Evolutionary conservation across 768 basidiomycete genomes (phyloP).

Genomic region (Boletus sensibilis): DNA sequence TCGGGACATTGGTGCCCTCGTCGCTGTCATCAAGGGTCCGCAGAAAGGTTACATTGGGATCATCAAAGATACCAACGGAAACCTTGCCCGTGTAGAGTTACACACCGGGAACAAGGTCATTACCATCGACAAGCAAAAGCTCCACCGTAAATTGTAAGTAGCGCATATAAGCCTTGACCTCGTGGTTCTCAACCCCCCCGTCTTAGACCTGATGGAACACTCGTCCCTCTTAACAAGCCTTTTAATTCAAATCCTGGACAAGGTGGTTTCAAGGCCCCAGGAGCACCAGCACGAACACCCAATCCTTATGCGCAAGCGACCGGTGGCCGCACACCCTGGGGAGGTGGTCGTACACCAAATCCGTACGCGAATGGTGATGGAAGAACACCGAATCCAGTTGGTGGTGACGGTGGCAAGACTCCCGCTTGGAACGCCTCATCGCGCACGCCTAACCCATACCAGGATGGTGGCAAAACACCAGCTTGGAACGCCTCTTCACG

Average conservation of each 20-base stretch:
- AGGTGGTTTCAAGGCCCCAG: slow-evolving; percentile 34
- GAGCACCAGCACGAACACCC: slow-evolving; percentile 43
- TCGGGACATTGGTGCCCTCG: slow-evolving; percentile 74
- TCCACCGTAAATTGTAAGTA: slow-evolving; percentile 70
- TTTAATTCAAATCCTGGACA: slow-evolving; percentile 21
- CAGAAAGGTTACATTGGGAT: slow-evolving; percentile 89
- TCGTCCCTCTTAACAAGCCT: slow-evolving; percentile 49
- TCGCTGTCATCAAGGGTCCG: slow-evolving; percentile 81
- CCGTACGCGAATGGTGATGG: slow-evolving; percentile 60
- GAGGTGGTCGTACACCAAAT: slow-evolving; percentile 58
- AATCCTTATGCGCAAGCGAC: slow-evolving; percentile 46
- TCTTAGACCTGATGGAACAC: slow-evolving; percentile 54
- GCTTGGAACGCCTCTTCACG: slow-evolving; percentile 49
- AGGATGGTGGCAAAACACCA: slow-evolving; percentile 44
- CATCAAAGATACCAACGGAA: slow-evolving; percentile 94
- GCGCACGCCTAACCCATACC: slow-evolving; percentile 58
- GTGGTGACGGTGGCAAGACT: slow-evolving; percentile 55
- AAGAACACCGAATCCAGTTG: slow-evolving; percentile 71
- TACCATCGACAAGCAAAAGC: slow-evolving; percentile 77
- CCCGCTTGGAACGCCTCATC: slow-evolving; percentile 59
- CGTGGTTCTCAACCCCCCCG: slow-evolving; percentile 6
- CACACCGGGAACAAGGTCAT: slow-evolving; percentile 85
- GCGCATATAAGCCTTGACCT: background rate
- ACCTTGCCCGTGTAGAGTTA: slow-evolving; percentile 86
- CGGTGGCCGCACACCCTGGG: slow-evolving; percentile 38